Conservation (phyloP, 768 basidiomycete genomes). For the Wakefieldia striispora region DNA sequence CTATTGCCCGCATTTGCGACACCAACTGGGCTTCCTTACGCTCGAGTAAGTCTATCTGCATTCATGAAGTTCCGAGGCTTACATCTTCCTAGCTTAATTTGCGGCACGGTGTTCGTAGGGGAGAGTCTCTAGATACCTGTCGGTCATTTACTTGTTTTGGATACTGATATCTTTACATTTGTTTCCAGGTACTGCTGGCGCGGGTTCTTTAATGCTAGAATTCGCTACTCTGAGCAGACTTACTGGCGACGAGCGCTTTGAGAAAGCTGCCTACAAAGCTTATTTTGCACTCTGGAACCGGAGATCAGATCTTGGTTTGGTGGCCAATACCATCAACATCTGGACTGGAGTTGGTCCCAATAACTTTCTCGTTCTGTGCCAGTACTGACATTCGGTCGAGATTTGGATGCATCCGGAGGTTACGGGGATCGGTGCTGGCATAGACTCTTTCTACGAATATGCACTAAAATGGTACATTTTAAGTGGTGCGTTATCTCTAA, state of each 20-base stretch:
- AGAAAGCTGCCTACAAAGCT: slow-evolving; percentile 84
- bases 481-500: slow-evolving; percentile 50
- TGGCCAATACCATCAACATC: slow-evolving; percentile 89
- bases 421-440: slow-evolving; percentile 86
- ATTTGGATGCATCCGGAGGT: slow-evolving; percentile 75
- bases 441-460: slow-evolving; percentile 96
- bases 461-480: slow-evolving; percentile 90
- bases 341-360: slow-evolving; percentile 64
- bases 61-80: neutral
- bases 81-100: slow-evolving; percentile 65
- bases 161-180: slow-evolving; percentile 4
- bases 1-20: slow-evolving; percentile 90
- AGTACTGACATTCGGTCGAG: slow-evolving; percentile 28
- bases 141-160: slow-evolving; percentile 30
- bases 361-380: neutral
- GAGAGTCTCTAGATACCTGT: slow-evolving; percentile 87
- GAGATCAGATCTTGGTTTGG: slow-evolving; percentile 75
- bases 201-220: slow-evolving; percentile 89
- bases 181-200: slow-evolving; percentile 78
- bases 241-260: slow-evolving; percentile 87
- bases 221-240: slow-evolving; percentile 91
- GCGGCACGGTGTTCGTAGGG: slow-evolving; percentile 68
- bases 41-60: slow-evolving; percentile 53
- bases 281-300: slow-evolving; percentile 95
- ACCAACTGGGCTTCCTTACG: slow-evolving; percentile 88